Conservation (phyloP, 306 rosid genomes). For the Fragaria iinumae region DNA sequence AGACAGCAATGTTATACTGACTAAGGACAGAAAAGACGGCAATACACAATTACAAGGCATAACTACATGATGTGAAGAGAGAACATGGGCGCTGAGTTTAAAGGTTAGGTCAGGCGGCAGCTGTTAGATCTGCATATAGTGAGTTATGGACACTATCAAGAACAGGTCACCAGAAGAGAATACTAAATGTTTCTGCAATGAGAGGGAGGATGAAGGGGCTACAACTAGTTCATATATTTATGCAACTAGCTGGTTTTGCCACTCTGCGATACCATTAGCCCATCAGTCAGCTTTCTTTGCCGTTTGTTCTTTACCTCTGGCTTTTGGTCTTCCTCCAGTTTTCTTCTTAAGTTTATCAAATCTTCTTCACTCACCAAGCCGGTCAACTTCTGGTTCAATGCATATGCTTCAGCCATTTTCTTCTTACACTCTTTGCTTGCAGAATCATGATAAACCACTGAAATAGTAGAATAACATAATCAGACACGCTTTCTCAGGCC, state of each 20-base stretch:
- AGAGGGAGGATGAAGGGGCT: neutral
- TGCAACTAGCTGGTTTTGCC: neutral
- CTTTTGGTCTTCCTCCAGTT: slow-evolving; percentile 44
- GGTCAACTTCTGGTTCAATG: slow-evolving; percentile 61
- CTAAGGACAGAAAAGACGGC: too few species aligned
- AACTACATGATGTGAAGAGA: neutral
- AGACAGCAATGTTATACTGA: too few species aligned
- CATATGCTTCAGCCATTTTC: slow-evolving; percentile 75
- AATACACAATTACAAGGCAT: neutral
- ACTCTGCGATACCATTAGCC: slow-evolving; percentile 22
- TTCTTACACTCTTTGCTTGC: slow-evolving; percentile 82
- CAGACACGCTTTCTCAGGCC: neutral
- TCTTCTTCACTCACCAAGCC: slow-evolving; percentile 65
- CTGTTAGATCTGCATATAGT: neutral
- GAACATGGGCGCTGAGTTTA: neutral
- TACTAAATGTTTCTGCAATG: neutral
- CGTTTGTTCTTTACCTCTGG: slow-evolving; percentile 43
- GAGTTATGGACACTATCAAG: neutral
- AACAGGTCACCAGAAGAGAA: neutral
- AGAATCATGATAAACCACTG: slow-evolving; percentile 85
- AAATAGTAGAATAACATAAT: slow-evolving; percentile 10
- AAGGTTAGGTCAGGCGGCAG: neutral
- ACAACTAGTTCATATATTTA: neutral
- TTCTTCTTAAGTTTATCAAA: slow-evolving; percentile 49
- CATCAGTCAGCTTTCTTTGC: slow-evolving; percentile 39